Evolutionary conservation across 352 stramenopile species (phyloP).

Genomic region (Globisporangium carolinianum): DNA sequence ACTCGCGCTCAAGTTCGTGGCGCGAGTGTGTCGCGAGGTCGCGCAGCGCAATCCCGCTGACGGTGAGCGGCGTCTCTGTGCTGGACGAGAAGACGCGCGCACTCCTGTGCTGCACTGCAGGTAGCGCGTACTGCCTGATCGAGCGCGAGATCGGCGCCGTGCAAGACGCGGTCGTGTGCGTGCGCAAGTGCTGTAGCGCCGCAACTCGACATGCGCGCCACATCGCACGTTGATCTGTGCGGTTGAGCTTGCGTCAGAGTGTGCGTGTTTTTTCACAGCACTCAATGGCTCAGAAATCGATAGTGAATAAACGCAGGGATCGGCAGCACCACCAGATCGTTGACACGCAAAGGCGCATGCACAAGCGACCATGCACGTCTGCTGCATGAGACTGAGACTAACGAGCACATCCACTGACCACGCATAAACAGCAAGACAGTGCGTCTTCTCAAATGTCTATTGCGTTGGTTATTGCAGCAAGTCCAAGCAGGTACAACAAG

Average conservation of each 20-base stretch:
- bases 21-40: constrained; percentile 24
- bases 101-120: background rate
- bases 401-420: no score
- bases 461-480: no score
- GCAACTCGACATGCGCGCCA: constrained; percentile 7
- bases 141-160: background rate
- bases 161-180: background rate
- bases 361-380: no score
- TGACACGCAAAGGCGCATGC: no score
- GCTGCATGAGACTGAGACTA: no score
- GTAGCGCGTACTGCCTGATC: background rate
- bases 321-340: no score
- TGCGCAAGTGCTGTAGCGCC: constrained; percentile 4
- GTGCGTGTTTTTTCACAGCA: no score
- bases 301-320: no score
- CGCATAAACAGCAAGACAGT: no score
- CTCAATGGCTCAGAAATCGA: no score
- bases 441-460: no score
- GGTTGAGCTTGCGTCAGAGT: background rate
- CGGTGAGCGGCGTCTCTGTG: background rate
- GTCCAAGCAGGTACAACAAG: no score
- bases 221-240: background rate
- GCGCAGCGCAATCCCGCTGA: constrained; percentile 20
- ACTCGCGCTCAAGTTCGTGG: constrained; percentile 18
- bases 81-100: constrained; percentile 1